Evolutionary conservation across 139 green algal genomes (phyloP), one percentile per base, ranked within the genome.

Genomic region (Nannochloris sp.): DNA sequence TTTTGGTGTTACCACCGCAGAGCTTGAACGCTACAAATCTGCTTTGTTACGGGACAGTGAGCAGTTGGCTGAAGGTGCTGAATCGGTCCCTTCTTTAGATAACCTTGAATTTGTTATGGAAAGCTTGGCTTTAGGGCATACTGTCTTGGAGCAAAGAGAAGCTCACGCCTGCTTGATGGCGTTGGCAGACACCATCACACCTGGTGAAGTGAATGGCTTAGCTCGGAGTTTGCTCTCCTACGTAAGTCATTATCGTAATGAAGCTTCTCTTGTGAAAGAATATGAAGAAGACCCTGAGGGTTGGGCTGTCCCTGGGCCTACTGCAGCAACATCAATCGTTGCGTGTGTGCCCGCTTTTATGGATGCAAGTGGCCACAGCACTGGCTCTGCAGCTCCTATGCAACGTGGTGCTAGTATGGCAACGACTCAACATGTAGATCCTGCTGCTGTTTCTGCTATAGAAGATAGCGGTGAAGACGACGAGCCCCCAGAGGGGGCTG

Each of bases 41-140:
- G 90, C 89, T 15, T 87, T 98, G 61, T 62, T 97, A 71, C 76
- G 88, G 23, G 93, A 98, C 84, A 85, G 65, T 37, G 86, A 87
- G 56, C 92, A 97, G 73, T 70, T 92, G 61, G 88, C 88, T 7
- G 83, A 93, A 61, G 85, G 91, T 80, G 73, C 78, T 53, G 88
- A 89, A 74, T 87, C 70, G 67, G 89, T 97, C 33, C 81, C 86
- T 37, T 83, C 61, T 39, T 53, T 93, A 31, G 89, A 99, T 77
- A 96, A 87, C 44, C 85, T 99, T 60, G 92, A 99, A 63, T 98
- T 96, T 73, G 75, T 96, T 46, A 99, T 99, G 94, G 94, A 99
- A 80, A 88, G 61, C 65, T 77, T 96, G 48, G 92, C 93, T 14
- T 85, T 96, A 54, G 89, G 89, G 2, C 89, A 97, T 85, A 88